Conservation (phyloP, 129 eudicot genomes). For the Centaurea solstitialis region DNA sequence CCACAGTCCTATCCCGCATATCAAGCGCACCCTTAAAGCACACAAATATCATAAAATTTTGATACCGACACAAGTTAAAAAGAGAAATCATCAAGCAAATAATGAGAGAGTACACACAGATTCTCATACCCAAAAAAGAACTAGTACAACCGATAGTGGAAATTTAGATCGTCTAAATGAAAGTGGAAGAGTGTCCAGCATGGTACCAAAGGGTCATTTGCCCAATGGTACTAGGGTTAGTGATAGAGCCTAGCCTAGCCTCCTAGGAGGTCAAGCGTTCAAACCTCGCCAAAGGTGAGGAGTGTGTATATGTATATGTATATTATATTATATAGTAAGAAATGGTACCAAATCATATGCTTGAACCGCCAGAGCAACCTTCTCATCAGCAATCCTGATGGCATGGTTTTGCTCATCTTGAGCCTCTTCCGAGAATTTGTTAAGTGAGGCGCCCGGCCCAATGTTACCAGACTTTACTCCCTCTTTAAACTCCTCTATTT, state of each 20-base stretch:
- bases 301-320: too few relatives aligned
- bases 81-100: too few relatives aligned
- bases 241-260: too few relatives aligned
- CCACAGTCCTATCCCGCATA: too few relatives aligned
- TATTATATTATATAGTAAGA: background rate
- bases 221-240: too few relatives aligned
- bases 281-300: too few relatives aligned
- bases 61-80: background rate
- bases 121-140: too few relatives aligned
- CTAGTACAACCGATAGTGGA: too few relatives aligned
- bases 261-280: too few relatives aligned
- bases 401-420: constrained; percentile 88
- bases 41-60: background rate
- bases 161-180: too few relatives aligned
- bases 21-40: background rate
- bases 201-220: constrained; percentile 43
- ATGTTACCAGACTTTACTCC: constrained; percentile 62
- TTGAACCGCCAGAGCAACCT: constrained; percentile 84
- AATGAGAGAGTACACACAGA: too few relatives aligned
- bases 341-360: constrained; percentile 76
- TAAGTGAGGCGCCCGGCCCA: constrained; percentile 58
- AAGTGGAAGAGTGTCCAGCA: background rate
- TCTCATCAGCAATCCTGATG: constrained; percentile 83
- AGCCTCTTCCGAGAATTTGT: constrained; percentile 73
- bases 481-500: constrained; percentile 62